Evolutionary conservation across 2,329 filamentous ascomycete species (phyloP).

Genomic region (Alternaria sp.): DNA sequence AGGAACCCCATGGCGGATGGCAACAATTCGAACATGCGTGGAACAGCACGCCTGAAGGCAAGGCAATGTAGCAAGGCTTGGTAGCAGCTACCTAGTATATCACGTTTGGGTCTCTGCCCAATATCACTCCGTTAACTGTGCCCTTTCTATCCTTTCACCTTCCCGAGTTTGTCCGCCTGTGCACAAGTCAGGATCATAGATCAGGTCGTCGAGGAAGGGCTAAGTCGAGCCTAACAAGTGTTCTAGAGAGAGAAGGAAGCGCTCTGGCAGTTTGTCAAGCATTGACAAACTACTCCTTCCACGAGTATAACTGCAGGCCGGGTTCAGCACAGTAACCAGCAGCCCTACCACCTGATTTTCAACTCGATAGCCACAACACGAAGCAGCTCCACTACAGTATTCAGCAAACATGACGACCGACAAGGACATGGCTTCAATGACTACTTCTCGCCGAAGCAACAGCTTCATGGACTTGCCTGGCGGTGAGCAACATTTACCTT

Average conservation of each 20-base stretch:
- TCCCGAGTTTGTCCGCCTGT: background rate
- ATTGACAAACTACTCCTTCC: background rate
- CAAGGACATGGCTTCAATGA: background rate
- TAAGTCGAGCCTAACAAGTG: background rate
- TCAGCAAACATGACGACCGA: background rate
- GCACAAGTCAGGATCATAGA: background rate
- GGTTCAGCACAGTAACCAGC: background rate
- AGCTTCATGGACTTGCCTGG: background rate
- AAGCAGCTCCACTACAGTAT: background rate
- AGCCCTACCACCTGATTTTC: background rate
- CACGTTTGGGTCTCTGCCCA: background rate
- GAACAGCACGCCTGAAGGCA: conserved; percentile 44
- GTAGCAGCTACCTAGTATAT: background rate
- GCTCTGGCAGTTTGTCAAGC: background rate
- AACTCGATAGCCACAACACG: background rate
- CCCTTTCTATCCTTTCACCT: background rate
- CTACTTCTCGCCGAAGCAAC: background rate
- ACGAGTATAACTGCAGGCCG: background rate
- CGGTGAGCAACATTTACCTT: background rate
- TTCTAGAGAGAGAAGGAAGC: background rate
- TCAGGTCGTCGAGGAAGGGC: background rate
- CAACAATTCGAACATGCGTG: conserved; percentile 61
- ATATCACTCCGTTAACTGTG: background rate
- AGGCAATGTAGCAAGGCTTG: conserved; percentile 28
- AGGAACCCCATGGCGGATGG: conserved; percentile 64